Base-by-base conservation (phyloP, 2,329 filamentous ascomycete species). In the Fonsecaea erecta region DNA sequence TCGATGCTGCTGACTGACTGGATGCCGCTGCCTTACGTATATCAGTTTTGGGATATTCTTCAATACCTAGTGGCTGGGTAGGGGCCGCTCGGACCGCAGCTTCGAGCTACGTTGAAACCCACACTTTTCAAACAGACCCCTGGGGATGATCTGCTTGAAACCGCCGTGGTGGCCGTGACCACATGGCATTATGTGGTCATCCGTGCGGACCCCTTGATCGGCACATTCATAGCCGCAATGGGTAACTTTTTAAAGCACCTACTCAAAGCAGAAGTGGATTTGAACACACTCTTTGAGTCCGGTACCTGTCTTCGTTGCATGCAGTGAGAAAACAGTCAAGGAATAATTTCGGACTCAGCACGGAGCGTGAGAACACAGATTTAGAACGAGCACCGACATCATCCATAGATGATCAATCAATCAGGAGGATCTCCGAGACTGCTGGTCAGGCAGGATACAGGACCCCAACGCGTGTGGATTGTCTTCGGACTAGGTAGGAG, bases 171-270 rank as follows among this genome's bases (percentile, higher is more conserved):
- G 2, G 9, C 43, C 43, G 18, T 11, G 21, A 48, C 18, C 43
- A 48, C 43, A 48, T 48, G 43, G 43, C 12, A 24, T 48, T 21
- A 24, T 48, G 43, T 48, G 43, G 18, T 48, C 43, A 48, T 48
- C 43, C 12, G 21, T 11, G 43, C 21, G 11, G 43, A 48, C 43
- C n/a, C 43, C 18, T 48, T 48, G 51, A 53, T 53, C 51, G 51
- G 26, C 51, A 34, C 4, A 32, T 30, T 34, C 26, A n/a, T 53
- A 53, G 30, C 51, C 24, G 26, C 2, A 53, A 53, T n/a, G 32
- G 51, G 51, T 12, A 53, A 53, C 18, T 53, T 53, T 53, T 53
- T 32, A 53, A 53, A 18, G 51, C 51, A 53, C 51, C 51, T 53
- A 53, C 51, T 11, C 30, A 34, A 53, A 32, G 16, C 6, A 26